These are phyloP conservation scores for Mikania micrantha DNA, from an alignment of 129 eudicot genomes.

Conservation along the genomic window DNA sequence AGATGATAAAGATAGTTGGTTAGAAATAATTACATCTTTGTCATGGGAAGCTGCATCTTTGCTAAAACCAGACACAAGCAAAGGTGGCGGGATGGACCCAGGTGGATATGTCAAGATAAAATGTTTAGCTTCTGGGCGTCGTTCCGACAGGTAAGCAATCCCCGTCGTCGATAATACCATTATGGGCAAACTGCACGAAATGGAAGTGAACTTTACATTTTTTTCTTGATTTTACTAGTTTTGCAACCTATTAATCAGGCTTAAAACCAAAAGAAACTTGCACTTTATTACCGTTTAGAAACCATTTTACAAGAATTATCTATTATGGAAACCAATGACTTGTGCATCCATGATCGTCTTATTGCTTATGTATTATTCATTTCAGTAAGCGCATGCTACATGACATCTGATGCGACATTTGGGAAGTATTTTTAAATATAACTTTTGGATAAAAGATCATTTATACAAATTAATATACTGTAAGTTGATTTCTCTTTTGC, in stretches of 20 bases:
- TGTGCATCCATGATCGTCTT: not conserved
- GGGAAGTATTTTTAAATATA: not conserved
- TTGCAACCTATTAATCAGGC: not conserved
- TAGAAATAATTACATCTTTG: conserved; percentile 79
- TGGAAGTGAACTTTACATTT: not conserved
- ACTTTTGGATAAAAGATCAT: not conserved
- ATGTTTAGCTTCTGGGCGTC: conserved; percentile 87
- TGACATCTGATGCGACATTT: not conserved
- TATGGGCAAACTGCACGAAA: not conserved
- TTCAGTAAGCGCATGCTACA: not conserved
- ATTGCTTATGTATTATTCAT: not conserved
- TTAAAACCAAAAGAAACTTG: not conserved
- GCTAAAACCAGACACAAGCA: conserved; percentile 91
- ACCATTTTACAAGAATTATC: not conserved
- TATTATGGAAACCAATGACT: not conserved
- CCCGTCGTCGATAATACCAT: not conserved
- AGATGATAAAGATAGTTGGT: conserved; percentile 69
- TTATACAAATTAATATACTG: not conserved
- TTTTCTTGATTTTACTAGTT: not conserved
- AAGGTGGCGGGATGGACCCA: conserved; percentile 99
- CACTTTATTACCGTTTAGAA: not conserved
- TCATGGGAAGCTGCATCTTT: conserved; percentile 98
- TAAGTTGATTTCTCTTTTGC: not conserved
- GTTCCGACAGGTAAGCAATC: conserved; percentile 62
- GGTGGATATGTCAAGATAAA: conserved; percentile 98